phyloP scores from a whole-genome alignment of 1,139 yeast genomes.

The Pichia norvegensis region DNA sequence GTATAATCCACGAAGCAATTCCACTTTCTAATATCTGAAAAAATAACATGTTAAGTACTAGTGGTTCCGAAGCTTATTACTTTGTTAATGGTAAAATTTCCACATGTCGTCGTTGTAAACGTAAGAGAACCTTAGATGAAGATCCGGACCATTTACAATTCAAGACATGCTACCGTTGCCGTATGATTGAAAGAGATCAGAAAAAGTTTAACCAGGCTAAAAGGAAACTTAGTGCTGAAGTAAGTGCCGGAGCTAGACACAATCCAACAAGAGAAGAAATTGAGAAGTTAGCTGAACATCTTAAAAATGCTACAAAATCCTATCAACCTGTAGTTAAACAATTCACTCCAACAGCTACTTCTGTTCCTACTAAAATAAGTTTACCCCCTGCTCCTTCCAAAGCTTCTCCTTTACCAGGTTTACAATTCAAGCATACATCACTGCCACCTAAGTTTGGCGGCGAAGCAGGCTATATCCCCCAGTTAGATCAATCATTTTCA shows the following conservation, averaged over 20 bases:
- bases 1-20: neutral
- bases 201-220: constrained; percentile 29
- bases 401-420: constrained; percentile 3
- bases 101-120: constrained; percentile 50
- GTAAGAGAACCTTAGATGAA: constrained; percentile 51
- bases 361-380: constrained; percentile 10
- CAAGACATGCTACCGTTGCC: constrained; percentile 54
- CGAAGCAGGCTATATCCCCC: constrained; percentile 7
- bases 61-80: constrained; percentile 13
- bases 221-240: constrained; percentile 15
- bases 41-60: neutral
- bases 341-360: constrained; percentile 14
- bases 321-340: constrained; percentile 12
- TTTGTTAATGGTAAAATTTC: constrained; percentile 26
- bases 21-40: neutral
- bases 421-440: constrained; percentile 10
- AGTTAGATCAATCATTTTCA: constrained; percentile 15
- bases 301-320: constrained; percentile 12
- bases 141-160: constrained; percentile 53
- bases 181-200: constrained; percentile 45
- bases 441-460: constrained; percentile 2
- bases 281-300: constrained; percentile 16
- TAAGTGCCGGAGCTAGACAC: constrained; percentile 10
- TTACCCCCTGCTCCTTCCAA: constrained; percentile 1
- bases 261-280: constrained; percentile 17